Evolutionary conservation across 2,329 filamentous ascomycete species (phyloP).

Genomic region (Hysterium pulicare): DNA sequence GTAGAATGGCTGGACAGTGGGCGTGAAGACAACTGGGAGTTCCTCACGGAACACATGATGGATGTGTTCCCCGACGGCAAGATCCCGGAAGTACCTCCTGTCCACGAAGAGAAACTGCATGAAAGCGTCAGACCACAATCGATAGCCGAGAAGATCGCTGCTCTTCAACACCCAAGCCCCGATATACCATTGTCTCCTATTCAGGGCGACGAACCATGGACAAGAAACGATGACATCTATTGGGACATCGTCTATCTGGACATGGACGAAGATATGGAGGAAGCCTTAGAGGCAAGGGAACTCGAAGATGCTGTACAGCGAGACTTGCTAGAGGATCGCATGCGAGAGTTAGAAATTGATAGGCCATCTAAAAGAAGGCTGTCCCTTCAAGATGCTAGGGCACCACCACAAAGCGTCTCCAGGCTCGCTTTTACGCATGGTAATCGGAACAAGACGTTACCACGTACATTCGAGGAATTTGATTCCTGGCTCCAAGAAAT

Average conservation of each 20-base stretch:
- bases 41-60: slow-evolving; percentile 10
- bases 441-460: slow-evolving; percentile 6
- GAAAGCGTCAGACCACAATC: slow-evolving; percentile 3
- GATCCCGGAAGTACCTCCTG: slow-evolving; percentile 20
- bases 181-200: slow-evolving; percentile 8
- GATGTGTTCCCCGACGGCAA: slow-evolving; percentile 17
- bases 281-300: not conserved
- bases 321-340: not conserved
- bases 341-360: not conserved
- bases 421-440: no score
- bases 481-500: slow-evolving; percentile 9
- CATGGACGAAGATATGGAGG: not conserved
- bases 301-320: not conserved
- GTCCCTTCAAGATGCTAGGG: not conserved
- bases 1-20: slow-evolving; percentile 11
- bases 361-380: not conserved
- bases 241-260: slow-evolving; percentile 16
- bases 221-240: slow-evolving; percentile 18
- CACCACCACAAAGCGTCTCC: no score
- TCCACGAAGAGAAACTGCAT: slow-evolving; percentile 2
- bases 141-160: slow-evolving; percentile 22
- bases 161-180: slow-evolving; percentile 10
- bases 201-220: slow-evolving; percentile 23
- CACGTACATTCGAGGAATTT: slow-evolving; percentile 5
- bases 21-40: slow-evolving; percentile 14